Evolutionary conservation across 768 basidiomycete genomes (phyloP).

Genomic region (Boletus rubropictus): DNA sequence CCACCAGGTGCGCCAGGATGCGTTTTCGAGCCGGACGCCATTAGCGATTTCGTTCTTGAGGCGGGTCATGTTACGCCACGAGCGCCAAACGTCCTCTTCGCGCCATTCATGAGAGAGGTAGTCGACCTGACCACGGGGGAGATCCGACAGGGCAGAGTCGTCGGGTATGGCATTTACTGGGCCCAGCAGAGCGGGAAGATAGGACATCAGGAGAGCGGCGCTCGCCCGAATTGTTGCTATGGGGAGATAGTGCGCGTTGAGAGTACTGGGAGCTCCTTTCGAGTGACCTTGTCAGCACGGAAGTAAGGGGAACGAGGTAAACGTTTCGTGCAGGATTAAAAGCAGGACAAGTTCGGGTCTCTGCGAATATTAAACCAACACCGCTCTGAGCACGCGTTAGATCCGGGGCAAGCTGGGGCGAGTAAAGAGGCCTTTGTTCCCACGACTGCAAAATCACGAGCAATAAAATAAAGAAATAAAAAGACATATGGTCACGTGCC

Average conservation of each 20-base stretch:
- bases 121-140: slow-evolving; percentile 92
- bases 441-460: neutral
- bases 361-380: neutral
- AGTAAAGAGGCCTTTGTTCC: neutral
- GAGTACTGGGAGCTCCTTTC: too few relatives aligned
- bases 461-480: neutral
- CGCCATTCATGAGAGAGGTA: slow-evolving; percentile 97
- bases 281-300: too few relatives aligned
- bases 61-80: slow-evolving; percentile 97
- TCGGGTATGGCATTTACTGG: slow-evolving; percentile 62
- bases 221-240: neutral
- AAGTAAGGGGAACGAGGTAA: too few relatives aligned
- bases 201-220: slow-evolving; percentile 42
- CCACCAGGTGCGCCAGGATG: slow-evolving; percentile 99
- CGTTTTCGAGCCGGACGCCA: slow-evolving; percentile 92
- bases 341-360: too few relatives aligned
- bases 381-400: neutral
- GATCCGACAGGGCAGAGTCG: slow-evolving; percentile 75
- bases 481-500: neutral
- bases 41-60: slow-evolving; percentile 99
- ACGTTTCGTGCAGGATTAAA: too few relatives aligned
- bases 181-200: slow-evolving; percentile 63
- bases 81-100: slow-evolving; percentile 97
- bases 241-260: too few relatives aligned
- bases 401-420: neutral